Evolutionary conservation across 768 basidiomycete genomes (phyloP).

Genomic region (Leccinellum albellum): DNA sequence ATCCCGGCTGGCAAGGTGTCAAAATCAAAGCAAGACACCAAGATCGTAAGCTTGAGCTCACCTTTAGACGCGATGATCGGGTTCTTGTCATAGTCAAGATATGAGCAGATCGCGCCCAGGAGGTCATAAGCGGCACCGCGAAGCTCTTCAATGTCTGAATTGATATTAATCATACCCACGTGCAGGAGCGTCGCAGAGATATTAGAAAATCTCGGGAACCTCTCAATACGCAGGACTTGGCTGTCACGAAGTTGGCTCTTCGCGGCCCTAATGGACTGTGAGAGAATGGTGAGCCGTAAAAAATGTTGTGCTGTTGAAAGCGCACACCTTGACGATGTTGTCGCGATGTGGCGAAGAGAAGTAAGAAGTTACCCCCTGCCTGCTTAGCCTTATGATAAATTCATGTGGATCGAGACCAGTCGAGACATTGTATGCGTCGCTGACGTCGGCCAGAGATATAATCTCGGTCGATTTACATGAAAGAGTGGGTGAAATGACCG

Average conservation of each 20-base stretch:
- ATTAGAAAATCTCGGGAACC: slow-evolving; percentile 76
- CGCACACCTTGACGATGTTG: slow-evolving; percentile 63
- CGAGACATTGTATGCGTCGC: slow-evolving; percentile 81
- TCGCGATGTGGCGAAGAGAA: slow-evolving; percentile 73
- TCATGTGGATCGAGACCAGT: slow-evolving; percentile 74
- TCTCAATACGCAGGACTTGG: slow-evolving; percentile 49
- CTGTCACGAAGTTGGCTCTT: slow-evolving; percentile 65
- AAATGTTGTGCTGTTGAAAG: neutral
- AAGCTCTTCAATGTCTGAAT: slow-evolving; percentile 70
- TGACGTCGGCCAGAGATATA: slow-evolving; percentile 73
- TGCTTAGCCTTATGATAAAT: slow-evolving; percentile 74
- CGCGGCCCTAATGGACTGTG: slow-evolving; percentile 67
- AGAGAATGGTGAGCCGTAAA: neutral
- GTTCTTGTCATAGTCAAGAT: slow-evolving; percentile 72
- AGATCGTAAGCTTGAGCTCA: slow-evolving; percentile 26
- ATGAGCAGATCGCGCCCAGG: slow-evolving; percentile 69
- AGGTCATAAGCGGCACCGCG: slow-evolving; percentile 77
- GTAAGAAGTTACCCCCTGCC: slow-evolving; percentile 69
- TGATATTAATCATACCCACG: slow-evolving; percentile 76
- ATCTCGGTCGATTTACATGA: slow-evolving; percentile 81
- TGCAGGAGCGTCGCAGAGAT: slow-evolving; percentile 86
- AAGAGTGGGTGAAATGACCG: slow-evolving; percentile 61
- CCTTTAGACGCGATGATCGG: slow-evolving; percentile 70
- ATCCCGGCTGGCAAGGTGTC: slow-evolving; percentile 50
- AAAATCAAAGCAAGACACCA: neutral